Evolutionary conservation across 805 yeast genomes (phyloP).

Genomic region (Cyberlindnera sargentensis): DNA sequence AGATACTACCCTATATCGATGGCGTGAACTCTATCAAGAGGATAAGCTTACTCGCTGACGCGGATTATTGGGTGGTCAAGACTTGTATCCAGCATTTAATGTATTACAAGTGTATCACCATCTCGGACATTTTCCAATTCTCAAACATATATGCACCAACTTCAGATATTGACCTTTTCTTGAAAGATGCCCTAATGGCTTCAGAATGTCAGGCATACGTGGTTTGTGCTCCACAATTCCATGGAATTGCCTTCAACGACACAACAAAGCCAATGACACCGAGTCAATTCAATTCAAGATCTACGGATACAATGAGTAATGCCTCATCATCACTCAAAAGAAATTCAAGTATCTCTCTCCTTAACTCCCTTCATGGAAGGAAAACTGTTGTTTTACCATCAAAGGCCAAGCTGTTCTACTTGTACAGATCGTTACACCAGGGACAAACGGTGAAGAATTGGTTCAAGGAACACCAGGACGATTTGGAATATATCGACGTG

Average conservation of each 20-base stretch:
- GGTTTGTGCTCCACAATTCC: constrained; percentile 34
- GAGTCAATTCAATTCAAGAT: not conserved
- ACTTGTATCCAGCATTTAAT: constrained; percentile 88
- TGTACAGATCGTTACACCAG: constrained; percentile 73
- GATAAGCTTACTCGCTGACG: constrained; percentile 73
- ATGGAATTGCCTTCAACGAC: constrained; percentile 25
- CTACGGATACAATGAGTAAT: not conserved
- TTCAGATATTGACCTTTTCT: constrained; percentile 60
- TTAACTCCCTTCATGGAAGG: constrained; percentile 6
- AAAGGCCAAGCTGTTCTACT: constrained; percentile 57
- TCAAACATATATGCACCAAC: constrained; percentile 86
- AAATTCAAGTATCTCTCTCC: constrained; percentile 11
- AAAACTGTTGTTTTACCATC: constrained; percentile 41
- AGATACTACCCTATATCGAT: constrained; percentile 76
- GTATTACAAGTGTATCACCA: constrained; percentile 79
- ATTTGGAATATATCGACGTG: constrained; percentile 63
- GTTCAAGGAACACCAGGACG: constrained; percentile 60
- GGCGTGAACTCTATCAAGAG: constrained; percentile 79
- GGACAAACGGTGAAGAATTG: constrained; percentile 76
- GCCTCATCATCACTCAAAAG: constrained; percentile 1
- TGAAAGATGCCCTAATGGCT: constrained; percentile 58
- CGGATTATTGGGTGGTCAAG: constrained; percentile 70
- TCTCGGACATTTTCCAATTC: constrained; percentile 86
- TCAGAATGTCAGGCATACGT: constrained; percentile 84
- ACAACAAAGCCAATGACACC: not conserved